A percentile compares a stretch with the other conserved stretches of the same genome.
These are phyloP conservation scores for Phyllostachys edulis DNA, from an alignment of 176 grass and related monocot genomes.

Conservation along the genomic window DNA sequence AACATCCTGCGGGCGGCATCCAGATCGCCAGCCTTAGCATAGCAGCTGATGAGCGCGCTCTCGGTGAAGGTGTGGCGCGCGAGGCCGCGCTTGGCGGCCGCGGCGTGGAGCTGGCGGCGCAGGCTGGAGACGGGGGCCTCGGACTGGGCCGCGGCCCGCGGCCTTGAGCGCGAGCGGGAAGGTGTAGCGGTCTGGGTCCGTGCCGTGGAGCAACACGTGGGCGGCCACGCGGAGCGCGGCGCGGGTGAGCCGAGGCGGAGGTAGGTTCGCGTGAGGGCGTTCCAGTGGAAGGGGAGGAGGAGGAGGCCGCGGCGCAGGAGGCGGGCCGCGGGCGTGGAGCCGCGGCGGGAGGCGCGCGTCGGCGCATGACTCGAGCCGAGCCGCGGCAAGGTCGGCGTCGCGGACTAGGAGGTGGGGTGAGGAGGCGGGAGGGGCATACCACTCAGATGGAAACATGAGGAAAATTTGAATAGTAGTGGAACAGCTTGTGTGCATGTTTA, in stretches of 20 bases:
- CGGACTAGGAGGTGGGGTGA: neutral
- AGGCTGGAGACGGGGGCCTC: neutral
- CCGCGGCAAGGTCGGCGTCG: conserved; percentile 6
- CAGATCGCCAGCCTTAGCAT: conserved; percentile 26
- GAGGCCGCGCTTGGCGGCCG: conserved; percentile 37
- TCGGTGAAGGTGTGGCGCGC: conserved; percentile 38
- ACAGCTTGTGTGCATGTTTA: no score
- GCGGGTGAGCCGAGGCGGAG: conserved; percentile 29
- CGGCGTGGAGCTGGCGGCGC: conserved; percentile 37
- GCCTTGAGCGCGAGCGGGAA: conserved; percentile 53
- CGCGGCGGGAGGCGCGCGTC: neutral
- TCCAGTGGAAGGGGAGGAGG: conserved; percentile 44
- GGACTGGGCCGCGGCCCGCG: neutral
- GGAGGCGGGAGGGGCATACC: neutral
- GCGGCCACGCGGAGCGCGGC: neutral
- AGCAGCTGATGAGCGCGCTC: conserved; percentile 45
- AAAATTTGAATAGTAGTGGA: neutral
- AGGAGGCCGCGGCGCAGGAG: conserved; percentile 39
- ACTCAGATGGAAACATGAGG: neutral
- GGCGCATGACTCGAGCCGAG: conserved; percentile 27
- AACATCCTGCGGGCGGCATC: conserved; percentile 37
- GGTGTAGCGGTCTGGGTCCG: conserved; percentile 35
- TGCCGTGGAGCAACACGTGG: conserved; percentile 11
- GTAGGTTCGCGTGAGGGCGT: conserved; percentile 43
- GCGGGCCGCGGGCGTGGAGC: conserved; percentile 38